Conservation (phyloP, 441 rosid genomes). For the Corymbia citriodora region DNA sequence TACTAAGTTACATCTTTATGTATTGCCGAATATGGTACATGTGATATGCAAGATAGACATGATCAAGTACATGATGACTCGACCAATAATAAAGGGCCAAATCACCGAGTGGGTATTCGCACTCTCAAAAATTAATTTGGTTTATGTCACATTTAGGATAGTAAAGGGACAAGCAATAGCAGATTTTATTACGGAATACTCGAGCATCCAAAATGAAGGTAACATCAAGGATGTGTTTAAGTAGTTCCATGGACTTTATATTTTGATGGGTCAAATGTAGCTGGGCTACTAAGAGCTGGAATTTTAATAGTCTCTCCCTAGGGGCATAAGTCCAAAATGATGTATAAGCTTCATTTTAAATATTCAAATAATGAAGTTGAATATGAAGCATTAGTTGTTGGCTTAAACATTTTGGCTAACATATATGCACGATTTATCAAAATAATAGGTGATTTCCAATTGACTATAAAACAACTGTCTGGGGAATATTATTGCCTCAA, state of each 20-base stretch:
- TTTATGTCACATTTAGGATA: background rate
- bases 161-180: background rate
- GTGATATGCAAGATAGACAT: background rate
- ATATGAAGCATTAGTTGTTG: background rate
- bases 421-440: background rate
- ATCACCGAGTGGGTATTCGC: background rate
- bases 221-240: too few relatives aligned
- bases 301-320: background rate
- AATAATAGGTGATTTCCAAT: background rate
- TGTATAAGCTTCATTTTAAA: background rate
- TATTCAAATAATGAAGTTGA: background rate
- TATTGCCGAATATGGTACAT: background rate
- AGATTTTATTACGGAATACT: background rate
- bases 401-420: background rate
- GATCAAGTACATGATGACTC: background rate
- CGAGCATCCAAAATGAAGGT: background rate
- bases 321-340: background rate
- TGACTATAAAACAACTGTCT: background rate
- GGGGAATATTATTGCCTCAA: background rate
- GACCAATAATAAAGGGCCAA: background rate
- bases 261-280: background rate
- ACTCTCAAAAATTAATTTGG: background rate
- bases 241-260: background rate
- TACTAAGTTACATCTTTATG: background rate
- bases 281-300: rapidly evolving